Percentiles rank a stretch among this genome's conserved stretches.
Conservation (phyloP, 768 basidiomycete genomes). For the Pisolithus marmoratus region DNA sequence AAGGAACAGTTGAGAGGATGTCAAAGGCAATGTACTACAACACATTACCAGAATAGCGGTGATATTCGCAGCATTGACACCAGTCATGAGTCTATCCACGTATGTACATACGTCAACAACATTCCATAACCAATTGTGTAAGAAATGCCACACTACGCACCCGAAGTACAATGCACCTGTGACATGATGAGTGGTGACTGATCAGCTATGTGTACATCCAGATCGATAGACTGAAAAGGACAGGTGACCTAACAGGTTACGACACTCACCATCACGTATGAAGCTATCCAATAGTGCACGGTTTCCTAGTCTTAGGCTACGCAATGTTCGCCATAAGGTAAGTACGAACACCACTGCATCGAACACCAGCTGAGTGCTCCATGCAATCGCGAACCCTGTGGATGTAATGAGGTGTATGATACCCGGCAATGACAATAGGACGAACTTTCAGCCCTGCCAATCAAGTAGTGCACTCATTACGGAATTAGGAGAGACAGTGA, state of each 20-base stretch:
- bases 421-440: background rate
- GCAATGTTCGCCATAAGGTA: too few species aligned
- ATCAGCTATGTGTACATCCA: too few species aligned
- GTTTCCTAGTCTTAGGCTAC: too few species aligned
- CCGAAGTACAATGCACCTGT: background rate
- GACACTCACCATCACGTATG: too few species aligned
- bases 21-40: background rate
- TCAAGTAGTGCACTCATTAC: too few species aligned
- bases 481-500: background rate
- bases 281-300: too few species aligned
- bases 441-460: conserved; percentile 9
- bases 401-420: too few species aligned
- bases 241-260: too few species aligned
- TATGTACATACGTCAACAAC: background rate
- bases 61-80: background rate
- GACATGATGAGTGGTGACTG: too few species aligned
- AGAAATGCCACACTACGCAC: background rate
- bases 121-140: background rate
- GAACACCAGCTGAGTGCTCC: conserved; percentile 10
- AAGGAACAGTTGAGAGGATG: too few species aligned
- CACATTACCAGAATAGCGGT: background rate
- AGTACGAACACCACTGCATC: conserved; percentile 15
- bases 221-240: too few species aligned
- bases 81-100: background rate
- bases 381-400: background rate